phyloP scores from a whole-genome alignment of 2,329 filamentous ascomycete genomes.

The Aphanocladium album region DNA sequence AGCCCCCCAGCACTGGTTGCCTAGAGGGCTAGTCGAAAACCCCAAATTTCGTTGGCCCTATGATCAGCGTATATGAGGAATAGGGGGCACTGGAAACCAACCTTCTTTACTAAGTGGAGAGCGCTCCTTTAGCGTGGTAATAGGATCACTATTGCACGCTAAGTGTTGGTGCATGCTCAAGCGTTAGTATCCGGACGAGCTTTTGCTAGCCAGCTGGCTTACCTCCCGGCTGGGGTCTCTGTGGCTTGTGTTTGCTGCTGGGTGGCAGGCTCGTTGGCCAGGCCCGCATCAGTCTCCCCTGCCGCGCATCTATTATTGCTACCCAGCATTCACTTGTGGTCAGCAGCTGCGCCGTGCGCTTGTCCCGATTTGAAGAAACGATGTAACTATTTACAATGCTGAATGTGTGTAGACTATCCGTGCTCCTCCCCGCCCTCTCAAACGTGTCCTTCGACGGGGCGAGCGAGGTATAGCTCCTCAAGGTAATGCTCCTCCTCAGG shows the following conservation, averaged over 20 bases:
- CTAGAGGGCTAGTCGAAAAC: neutral
- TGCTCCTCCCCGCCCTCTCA: neutral
- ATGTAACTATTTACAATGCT: neutral
- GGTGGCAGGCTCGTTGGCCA: too few species aligned
- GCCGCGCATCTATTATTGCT: neutral
- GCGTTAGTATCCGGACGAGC: neutral
- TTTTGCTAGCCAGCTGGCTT: neutral
- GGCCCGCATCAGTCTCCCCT: too few species aligned
- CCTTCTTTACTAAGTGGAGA: neutral
- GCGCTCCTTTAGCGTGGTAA: neutral
- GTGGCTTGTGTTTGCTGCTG: neutral
- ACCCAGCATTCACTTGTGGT: neutral
- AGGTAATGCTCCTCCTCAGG: constrained; percentile 56
- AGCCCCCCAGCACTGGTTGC: neutral
- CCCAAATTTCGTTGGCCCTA: neutral
- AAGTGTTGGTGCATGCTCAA: neutral
- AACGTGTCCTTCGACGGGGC: constrained; percentile 36
- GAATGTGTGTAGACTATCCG: neutral
- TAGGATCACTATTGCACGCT: neutral
- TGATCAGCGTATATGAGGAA: neutral
- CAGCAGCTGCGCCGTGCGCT: neutral
- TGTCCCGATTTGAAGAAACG: neutral
- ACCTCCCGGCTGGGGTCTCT: neutral
- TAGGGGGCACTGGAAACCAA: neutral
- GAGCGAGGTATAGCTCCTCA: constrained; percentile 56